Evolutionary conservation across 768 basidiomycete genomes (phyloP).

Genomic region (Russula ochroleuca): DNA sequence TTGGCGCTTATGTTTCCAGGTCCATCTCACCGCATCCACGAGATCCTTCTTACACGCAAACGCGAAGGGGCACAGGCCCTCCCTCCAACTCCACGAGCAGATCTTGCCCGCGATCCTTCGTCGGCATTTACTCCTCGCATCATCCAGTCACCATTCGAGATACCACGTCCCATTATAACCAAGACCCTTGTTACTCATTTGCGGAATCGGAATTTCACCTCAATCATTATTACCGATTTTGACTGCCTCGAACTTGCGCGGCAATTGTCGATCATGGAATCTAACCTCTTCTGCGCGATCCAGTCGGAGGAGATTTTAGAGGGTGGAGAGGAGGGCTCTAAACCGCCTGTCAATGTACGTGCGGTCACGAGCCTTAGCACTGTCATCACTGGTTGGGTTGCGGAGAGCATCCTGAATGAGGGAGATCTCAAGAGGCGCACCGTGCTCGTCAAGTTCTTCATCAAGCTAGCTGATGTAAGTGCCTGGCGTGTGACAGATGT

Average conservation of each 20-base stretch:
- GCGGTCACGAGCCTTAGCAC: constrained; percentile 87
- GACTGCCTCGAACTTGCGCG: constrained; percentile 88
- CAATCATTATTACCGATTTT: constrained; percentile 81
- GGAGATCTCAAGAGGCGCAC: constrained; percentile 83
- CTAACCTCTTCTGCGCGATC: constrained; percentile 79
- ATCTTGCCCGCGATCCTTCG: constrained; percentile 68
- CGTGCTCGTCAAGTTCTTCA: constrained; percentile 78
- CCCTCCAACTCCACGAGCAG: constrained; percentile 53
- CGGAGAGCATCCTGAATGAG: constrained; percentile 90
- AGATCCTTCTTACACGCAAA: constrained; percentile 55
- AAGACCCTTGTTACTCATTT: constrained; percentile 68
- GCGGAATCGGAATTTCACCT: constrained; percentile 57
- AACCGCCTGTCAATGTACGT: constrained; percentile 65
- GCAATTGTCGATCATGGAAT: constrained; percentile 93
- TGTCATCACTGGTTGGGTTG: constrained; percentile 91
- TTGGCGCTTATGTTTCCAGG: constrained; percentile 58
- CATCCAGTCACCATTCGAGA: constrained; percentile 49
- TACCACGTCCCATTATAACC: constrained; percentile 84
- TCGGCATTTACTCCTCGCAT: constrained; percentile 65
- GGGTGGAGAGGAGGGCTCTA: constrained; percentile 66
- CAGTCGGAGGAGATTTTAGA: constrained; percentile 86
- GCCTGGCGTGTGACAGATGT: neutral
- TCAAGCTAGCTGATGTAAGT: constrained; percentile 88
- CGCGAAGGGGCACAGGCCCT: constrained; percentile 37
- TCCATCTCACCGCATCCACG: constrained; percentile 69